phyloP scores from a whole-genome alignment of 208 protist genomes.

The Porcisia deanei region DNA sequence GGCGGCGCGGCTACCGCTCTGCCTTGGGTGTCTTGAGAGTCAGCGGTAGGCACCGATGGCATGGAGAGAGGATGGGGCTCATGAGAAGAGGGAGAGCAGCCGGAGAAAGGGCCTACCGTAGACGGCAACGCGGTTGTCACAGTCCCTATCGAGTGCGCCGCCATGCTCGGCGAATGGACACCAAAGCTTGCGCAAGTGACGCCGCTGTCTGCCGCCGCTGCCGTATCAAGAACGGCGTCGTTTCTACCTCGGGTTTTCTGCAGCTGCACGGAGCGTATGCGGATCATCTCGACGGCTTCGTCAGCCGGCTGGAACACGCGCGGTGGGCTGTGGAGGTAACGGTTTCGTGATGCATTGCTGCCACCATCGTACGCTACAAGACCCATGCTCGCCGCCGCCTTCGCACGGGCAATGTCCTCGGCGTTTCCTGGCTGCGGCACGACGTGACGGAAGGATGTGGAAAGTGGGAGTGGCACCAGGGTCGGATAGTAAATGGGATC shows the following conservation, averaged over 20 bases:
- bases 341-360: neutral
- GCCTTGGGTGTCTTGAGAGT: neutral
- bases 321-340: conserved; percentile 27
- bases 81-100: neutral
- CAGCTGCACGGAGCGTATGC: conserved; percentile 33
- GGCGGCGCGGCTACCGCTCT: neutral
- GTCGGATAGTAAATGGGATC: conserved; percentile 28
- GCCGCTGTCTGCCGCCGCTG: neutral
- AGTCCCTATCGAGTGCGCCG: conserved; percentile 1
- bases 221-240: neutral
- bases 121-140: neutral
- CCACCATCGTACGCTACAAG: neutral
- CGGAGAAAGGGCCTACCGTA: neutral
- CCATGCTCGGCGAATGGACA: conserved; percentile 1
- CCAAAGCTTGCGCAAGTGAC: neutral
- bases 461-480: conserved; percentile 19
- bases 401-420: neutral
- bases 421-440: conserved; percentile 17
- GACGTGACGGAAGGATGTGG: conserved; percentile 22
- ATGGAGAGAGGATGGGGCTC: neutral
- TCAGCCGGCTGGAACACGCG: conserved; percentile 39
- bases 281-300: conserved; percentile 46
- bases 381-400: too few species aligned
- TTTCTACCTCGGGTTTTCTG: conserved; percentile 3
- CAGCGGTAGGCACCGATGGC: neutral